phyloP scores from a whole-genome alignment of 257 asterid genomes.

The Gentiana straminea region DNA sequence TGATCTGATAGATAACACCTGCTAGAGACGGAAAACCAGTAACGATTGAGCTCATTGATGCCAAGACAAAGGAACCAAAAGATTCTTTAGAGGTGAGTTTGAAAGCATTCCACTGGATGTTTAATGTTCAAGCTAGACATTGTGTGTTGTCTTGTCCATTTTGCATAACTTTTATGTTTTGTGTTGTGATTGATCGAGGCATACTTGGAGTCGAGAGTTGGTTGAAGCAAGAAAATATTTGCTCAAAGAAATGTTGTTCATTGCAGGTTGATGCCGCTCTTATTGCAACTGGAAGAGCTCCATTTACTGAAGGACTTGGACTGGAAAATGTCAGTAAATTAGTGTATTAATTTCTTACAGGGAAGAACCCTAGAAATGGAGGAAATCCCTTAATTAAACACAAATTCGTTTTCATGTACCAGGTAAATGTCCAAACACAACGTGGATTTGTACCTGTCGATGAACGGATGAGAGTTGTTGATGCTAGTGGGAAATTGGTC shows the following conservation, averaged over 20 bases:
- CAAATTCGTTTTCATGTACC: constrained; percentile 16
- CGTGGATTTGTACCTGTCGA: constrained; percentile 96
- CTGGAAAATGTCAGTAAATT: constrained; percentile 70
- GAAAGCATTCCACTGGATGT: not conserved
- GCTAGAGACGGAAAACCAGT: constrained; percentile 98
- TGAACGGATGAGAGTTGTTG: constrained; percentile 87
- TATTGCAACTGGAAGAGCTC: constrained; percentile 98
- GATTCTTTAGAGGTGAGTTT: constrained; percentile 66
- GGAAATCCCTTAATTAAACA: constrained; percentile 1
- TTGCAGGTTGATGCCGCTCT: constrained; percentile 96
- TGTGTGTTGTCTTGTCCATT: not conserved
- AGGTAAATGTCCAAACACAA: constrained; percentile 82
- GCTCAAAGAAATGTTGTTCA: constrained; percentile 3
- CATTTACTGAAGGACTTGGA: constrained; percentile 93
- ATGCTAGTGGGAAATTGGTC: constrained; percentile 79
- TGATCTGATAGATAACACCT: constrained; percentile 62
- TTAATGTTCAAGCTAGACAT: not conserved
- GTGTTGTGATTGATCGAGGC: not conserved
- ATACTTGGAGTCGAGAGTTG: not conserved
- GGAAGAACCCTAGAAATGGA: constrained; percentile 1
- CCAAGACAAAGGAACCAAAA: constrained; percentile 92
- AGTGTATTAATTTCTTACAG: constrained; percentile 9
- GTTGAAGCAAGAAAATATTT: not conserved
- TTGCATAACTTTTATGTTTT: not conserved
- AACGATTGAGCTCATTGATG: constrained; percentile 89